Base-by-base conservation (phyloP, 208 protist genomes). In the Spongospora subterranea region DNA sequence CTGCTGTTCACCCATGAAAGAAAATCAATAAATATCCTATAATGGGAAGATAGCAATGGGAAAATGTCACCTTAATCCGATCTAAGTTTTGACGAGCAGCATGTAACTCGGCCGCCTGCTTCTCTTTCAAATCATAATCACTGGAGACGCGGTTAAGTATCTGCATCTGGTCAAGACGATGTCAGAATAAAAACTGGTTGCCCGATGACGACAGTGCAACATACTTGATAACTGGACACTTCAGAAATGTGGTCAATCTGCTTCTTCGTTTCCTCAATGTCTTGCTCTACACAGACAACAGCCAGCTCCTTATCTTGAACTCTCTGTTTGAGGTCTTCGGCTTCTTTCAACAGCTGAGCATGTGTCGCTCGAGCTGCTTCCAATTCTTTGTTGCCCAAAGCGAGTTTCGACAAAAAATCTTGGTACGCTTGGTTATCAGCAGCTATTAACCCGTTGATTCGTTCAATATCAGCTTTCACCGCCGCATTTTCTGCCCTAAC, bases 261-360 rank as follows among this genome's bases (percentile, higher is more conserved):
- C n/a, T 82, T 82, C 71, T 17, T 35, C 17, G n/a, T 35, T 20
- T 82, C 71, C n/a, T 82, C 71, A 6, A 82, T 82, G 17, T 82
- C 40, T 43, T 82, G 71, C 71, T 82, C 71, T 13, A 82, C 17
- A 43, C 71, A 82, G 13, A 82, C 71, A 6, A 82, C 71, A 35
- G 71, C 71, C 6, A 82, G 71, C 71, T 82, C 71, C 71, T 82
- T 82, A n/a, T 82, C 71, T 43, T 82, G 71, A 82, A 82, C 71
- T n/a, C 35, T 6, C n/a, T 82, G 71, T 43, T 82, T 82, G 35
- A 82, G 71, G n/a, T 82, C 71, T 35, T 82, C 71, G 6, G n/a
- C 40, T 13, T 6, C 6, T 35, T 43, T 35, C n/a, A 40, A n/a
- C 35, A 82, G n/a, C n/a, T 82, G 71, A 82, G 6, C 71, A n/a